Evolutionary conservation across 73 alveolate genomes (phyloP), one percentile per base, ranked within the genome.

Genomic region (Paramecium tetraurelia): DNA sequence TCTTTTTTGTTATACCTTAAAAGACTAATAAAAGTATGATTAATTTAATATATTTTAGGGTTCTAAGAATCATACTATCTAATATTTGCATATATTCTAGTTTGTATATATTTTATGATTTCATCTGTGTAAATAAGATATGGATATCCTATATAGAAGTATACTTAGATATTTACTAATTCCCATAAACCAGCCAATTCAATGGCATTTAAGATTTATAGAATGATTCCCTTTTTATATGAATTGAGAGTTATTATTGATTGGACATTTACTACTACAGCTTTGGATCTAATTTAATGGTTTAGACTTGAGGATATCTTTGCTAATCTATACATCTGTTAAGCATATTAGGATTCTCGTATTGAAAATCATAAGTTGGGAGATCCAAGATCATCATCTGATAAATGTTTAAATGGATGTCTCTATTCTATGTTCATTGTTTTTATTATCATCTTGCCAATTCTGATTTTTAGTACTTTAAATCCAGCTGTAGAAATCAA

Each of bases 251-350:
- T 97, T 20, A 92, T 97, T 59, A 95, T 96, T 41, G 99, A 98
- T 92, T 98, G 99, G 99, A 96, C 99, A 11, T 98, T 98, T 85
- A 98, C 99, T 9, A 90, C 96, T 31, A 98, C 99, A 0, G 93
- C 99, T 14, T 93, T 98, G 27, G 99, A 97, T 85, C 76, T 97
- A 3, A 97, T 96, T 95, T 94, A 98, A 86, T 98, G 99, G 99
- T 95, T 97, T 59, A 97, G 96, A 85, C 93, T 98, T 68, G 99
- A 96, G 85, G 98, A 96, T 83, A 93, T 96, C 20, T 96, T 96
- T 87, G 97, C 99, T 11, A 96, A 97, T 48, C 92, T 98, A 70
- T 88, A 88, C 10, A 41, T 63, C 0, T 88, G 85, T 43, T 40
- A 63, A 21, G 94, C 94, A 44, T 76, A 88, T 41, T 16, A 57